These are phyloP conservation scores for Rhizopus sp. DNA, from an alignment of 371 early-diverging fungal genomes.

Conservation along the genomic window DNA sequence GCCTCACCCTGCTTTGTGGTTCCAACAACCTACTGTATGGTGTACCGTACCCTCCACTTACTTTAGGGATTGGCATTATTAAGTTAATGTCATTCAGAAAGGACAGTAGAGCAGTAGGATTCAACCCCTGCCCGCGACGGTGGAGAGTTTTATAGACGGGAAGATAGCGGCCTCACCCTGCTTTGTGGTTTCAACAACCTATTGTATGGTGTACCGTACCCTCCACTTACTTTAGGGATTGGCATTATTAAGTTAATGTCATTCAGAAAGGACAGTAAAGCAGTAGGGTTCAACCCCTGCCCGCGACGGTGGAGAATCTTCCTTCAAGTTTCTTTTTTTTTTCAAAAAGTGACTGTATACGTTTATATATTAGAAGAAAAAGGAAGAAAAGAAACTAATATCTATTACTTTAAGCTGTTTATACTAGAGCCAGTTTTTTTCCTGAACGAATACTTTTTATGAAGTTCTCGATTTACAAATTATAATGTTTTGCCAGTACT, in stretches of 20 bases:
- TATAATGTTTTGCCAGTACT: too few relatives aligned
- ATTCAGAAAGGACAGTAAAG: slow-evolving; percentile 7
- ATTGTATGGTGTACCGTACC: slow-evolving; percentile 5
- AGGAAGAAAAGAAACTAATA: too few relatives aligned
- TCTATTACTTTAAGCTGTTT: too few relatives aligned
- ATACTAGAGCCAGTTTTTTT: too few relatives aligned
- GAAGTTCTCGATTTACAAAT: too few relatives aligned
- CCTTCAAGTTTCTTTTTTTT: slow-evolving; percentile 10
- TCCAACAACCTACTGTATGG: slow-evolving; percentile 1
- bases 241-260: slow-evolving; percentile 6
- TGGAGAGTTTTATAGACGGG: slow-evolving; percentile 1
- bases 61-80: slow-evolving; percentile 6
- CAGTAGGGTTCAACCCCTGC: slow-evolving; percentile 7
- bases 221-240: slow-evolving; percentile 6
- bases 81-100: slow-evolving; percentile 7
- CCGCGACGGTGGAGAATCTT: slow-evolving; percentile 15
- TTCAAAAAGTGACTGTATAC: too few relatives aligned
- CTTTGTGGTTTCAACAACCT: slow-evolving; percentile 5
- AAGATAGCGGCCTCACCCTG: slow-evolving; percentile 4
- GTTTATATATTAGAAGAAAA: too few relatives aligned
- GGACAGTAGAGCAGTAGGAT: slow-evolving; percentile 6
- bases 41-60: slow-evolving; percentile 6
- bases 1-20: slow-evolving; percentile 7
- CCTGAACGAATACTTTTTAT: too few relatives aligned
- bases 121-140: slow-evolving; percentile 7